These are phyloP conservation scores for Cercospora sp. DNA, from an alignment of 2,329 filamentous ascomycete species.

Conservation along the genomic window DNA sequence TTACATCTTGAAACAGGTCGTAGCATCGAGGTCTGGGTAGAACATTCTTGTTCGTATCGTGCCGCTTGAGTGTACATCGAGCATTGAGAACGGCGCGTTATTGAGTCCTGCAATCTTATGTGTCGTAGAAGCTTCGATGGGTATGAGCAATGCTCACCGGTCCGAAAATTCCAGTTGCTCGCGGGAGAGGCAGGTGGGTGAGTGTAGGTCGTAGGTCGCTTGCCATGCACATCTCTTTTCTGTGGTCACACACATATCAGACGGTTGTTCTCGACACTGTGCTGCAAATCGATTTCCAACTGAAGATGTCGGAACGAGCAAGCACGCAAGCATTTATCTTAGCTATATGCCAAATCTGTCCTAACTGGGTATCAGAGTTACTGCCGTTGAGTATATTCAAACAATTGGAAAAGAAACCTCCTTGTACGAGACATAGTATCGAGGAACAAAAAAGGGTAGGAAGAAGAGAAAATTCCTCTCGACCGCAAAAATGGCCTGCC, in stretches of 20 bases:
- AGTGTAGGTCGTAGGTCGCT: neutral
- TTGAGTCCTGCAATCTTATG: neutral
- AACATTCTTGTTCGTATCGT: conserved; percentile 7
- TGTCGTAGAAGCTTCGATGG: neutral
- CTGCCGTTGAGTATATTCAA: neutral
- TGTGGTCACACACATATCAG: neutral
- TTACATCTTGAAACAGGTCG: neutral
- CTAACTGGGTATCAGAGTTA: neutral
- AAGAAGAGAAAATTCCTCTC: neutral
- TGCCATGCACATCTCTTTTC: neutral
- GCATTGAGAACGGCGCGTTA: neutral
- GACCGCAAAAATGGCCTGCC: neutral
- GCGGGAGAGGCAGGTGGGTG: neutral
- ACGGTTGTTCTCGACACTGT: neutral
- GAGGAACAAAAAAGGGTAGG: neutral
- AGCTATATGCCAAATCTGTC: neutral
- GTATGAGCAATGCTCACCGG: neutral
- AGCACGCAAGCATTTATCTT: neutral
- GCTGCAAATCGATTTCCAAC: neutral
- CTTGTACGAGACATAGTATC: neutral
- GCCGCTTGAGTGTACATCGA: neutral
- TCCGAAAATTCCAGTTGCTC: neutral
- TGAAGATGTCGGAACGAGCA: neutral
- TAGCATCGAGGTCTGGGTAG: neutral
- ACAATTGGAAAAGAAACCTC: neutral